Evolutionary conservation across 352 stramenopile species (phyloP), one percentile per base, ranked within the genome.

Genomic region (Globisporangium takayamanum): DNA sequence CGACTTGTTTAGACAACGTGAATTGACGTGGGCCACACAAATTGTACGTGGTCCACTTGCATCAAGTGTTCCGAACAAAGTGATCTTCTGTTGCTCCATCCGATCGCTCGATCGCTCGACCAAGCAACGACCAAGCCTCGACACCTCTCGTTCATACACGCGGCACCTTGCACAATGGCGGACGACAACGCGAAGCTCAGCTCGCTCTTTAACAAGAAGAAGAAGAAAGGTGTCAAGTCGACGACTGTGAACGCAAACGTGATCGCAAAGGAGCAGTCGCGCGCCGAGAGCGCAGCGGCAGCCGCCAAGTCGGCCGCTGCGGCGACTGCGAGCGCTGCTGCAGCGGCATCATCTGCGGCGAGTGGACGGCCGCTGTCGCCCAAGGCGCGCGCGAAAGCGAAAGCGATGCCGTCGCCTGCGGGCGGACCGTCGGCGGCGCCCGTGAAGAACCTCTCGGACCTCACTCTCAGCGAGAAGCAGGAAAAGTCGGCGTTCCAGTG

Each of bases 161-260:
- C 12, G 1, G 14, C 41, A 20, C 41, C 22, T 20, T 14, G 15
- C 41, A 45, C 15, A 22, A 60, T 60, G 59, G 59, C 52, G 14
- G 59, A 65, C 25, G 59, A 83, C 61, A 86, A 74, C 70, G 69
- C 70, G 39, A 92, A 92, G 72, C 78, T 92, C 60, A 88, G 81
- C 68, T 90, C 79, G 59, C 67, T 92, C 55, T 92, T 92, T 63
- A 70, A 67, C 59, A 84, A 84, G 69, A 90, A 89, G 75, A 88
- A 87, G 70, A 92, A 92, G 76, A 92, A 89, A 55, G 69, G 63
- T 53, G 79, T 76, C 39, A 89, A 88, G 70, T 83, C 72, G 50
- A 87, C 73, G 25, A 85, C 75, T 47, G 73, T 90, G 54, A 92
- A 92, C 59, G 80, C 82, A 41, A 92, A 88, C 55, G 76, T 83